Percentiles rank a stretch among this genome's conserved stretches.
phyloP scores from a whole-genome alignment of 257 asterid species.

The Solanum rostratum region DNA sequence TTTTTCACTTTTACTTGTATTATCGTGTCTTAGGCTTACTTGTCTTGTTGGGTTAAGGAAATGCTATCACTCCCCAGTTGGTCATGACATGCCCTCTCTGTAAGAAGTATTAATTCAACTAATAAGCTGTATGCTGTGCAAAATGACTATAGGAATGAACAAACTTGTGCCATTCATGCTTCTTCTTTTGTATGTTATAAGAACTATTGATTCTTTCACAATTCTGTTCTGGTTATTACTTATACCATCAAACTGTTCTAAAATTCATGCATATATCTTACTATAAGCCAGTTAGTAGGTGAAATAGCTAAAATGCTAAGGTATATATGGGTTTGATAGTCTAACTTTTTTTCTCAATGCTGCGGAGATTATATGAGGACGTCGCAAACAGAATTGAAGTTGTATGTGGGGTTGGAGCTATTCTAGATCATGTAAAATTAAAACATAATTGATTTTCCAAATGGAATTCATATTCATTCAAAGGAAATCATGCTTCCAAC shows the following conservation, averaged over 20 bases:
- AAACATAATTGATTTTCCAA: constrained; percentile 33
- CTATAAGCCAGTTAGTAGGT: background rate
- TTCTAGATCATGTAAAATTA: constrained; percentile 14
- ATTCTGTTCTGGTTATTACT: no score
- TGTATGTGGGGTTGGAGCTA: constrained; percentile 25
- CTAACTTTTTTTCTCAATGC: background rate
- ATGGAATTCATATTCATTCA: constrained; percentile 46
- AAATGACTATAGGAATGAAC: no score
- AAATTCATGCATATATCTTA: background rate
- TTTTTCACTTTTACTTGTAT: no score
- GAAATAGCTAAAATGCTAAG: background rate
- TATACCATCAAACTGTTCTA: no score
- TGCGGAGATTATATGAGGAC: constrained; percentile 47
- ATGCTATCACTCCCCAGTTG: no score
- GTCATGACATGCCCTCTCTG: no score
- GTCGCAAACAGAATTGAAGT: constrained; percentile 49
- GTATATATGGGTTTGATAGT: background rate
- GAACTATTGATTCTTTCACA: no score
- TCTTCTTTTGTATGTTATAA: background rate
- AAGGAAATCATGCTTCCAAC: constrained; percentile 48
- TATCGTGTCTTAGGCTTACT: no score
- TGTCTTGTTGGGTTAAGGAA: no score
- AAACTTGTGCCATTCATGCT: no score
- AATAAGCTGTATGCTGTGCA: no score
- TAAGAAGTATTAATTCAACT: no score